phyloP scores from a whole-genome alignment of 305 asterid species.

The Fraxinus ornus region DNA sequence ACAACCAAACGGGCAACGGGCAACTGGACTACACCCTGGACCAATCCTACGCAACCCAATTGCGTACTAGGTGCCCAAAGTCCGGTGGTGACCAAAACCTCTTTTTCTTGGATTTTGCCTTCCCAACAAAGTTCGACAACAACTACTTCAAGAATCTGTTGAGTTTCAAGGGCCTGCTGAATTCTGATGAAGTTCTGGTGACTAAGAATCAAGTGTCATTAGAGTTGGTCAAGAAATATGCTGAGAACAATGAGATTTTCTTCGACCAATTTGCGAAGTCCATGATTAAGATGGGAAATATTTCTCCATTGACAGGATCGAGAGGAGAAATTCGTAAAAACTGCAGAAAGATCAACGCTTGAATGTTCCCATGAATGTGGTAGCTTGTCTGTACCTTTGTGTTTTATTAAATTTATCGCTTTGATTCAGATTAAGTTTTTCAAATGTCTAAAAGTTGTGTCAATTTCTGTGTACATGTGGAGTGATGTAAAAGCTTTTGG shows the following conservation, averaged over 20 bases:
- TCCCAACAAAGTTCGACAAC: slow-evolving; percentile 41
- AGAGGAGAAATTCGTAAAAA: slow-evolving; percentile 41
- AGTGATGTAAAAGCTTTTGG: neutral
- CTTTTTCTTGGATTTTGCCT: slow-evolving; percentile 33
- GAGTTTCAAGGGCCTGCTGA: slow-evolving; percentile 44
- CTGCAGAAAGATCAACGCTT: slow-evolving; percentile 33
- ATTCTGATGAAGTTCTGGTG: slow-evolving; percentile 48
- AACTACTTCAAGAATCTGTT: slow-evolving; percentile 41
- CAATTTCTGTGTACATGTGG: neutral
- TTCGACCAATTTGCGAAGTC: slow-evolving; percentile 37
- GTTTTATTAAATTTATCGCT: neutral
- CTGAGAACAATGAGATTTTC: slow-evolving; percentile 29
- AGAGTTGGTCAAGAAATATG: slow-evolving; percentile 31
- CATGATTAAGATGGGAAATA: slow-evolving; percentile 48
- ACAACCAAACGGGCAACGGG: slow-evolving; percentile 68
- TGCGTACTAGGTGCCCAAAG: slow-evolving; percentile 61
- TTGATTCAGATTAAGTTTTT: neutral
- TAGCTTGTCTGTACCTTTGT: neutral
- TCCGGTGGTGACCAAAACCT: slow-evolving; percentile 43
- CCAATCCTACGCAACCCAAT: slow-evolving; percentile 48
- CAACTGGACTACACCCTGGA: slow-evolving; percentile 60
- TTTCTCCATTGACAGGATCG: slow-evolving; percentile 29
- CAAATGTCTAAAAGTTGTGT: neutral
- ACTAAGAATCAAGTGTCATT: slow-evolving; percentile 27
- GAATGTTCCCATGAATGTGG: neutral